Conservation (phyloP, 202 grass and related monocot genomes). For the Tripidium arundinaceum region DNA sequence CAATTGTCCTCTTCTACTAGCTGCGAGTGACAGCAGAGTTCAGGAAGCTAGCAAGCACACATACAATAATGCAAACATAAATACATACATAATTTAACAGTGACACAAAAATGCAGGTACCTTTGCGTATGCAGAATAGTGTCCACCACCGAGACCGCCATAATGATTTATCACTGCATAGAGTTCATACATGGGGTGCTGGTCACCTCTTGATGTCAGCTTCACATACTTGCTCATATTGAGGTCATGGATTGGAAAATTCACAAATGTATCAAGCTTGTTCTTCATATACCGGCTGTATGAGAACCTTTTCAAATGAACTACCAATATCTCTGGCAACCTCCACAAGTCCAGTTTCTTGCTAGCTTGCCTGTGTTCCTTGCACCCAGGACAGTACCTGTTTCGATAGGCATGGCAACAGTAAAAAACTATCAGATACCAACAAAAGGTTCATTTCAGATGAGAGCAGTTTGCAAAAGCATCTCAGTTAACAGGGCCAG, state of each 20-base stretch:
- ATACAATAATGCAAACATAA: background rate
- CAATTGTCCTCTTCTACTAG: conserved; percentile 76
- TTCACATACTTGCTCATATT: conserved; percentile 78
- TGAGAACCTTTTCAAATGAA: conserved; percentile 96
- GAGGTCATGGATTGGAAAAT: conserved; percentile 75
- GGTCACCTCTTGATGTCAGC: background rate
- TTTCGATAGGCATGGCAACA: conserved; percentile 9
- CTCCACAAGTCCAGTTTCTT: conserved; percentile 98
- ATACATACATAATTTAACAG: background rate
- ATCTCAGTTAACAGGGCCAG: background rate
- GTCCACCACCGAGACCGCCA: conserved; percentile 88
- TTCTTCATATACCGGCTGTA: conserved; percentile 97
- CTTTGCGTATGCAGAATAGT: conserved; percentile 96
- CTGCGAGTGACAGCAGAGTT: conserved; percentile 39
- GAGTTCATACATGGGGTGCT: conserved; percentile 58
- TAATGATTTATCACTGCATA: conserved; percentile 98
- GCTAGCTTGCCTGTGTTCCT: conserved; percentile 94
- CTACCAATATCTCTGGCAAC: conserved; percentile 92
- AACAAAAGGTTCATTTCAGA: background rate
- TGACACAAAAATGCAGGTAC: conserved; percentile 26
- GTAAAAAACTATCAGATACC: conserved; percentile 8
- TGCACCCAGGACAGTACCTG: conserved; percentile 97
- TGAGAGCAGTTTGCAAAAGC: background rate
- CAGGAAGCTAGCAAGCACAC: background rate
- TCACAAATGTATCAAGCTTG: conserved; percentile 97